phyloP scores from a whole-genome alignment of 495 filamentous ascomycete genomes.

The Neurospora africana region DNA sequence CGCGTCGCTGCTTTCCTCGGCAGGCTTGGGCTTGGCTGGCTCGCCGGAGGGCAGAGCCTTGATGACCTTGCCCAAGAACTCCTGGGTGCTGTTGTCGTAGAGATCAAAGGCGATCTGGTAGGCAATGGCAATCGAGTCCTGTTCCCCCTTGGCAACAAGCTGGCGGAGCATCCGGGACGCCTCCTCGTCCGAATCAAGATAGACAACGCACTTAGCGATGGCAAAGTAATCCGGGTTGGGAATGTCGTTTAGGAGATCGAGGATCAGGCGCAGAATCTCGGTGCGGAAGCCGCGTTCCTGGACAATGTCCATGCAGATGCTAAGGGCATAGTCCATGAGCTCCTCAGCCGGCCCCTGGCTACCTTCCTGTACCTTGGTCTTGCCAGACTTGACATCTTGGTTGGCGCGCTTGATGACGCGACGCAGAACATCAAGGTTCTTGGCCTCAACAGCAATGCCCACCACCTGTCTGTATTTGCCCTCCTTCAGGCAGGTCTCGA shows the following conservation, averaged over 20 bases:
- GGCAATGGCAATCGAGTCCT: slow-evolving; percentile 67
- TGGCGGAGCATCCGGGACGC: slow-evolving; percentile 79
- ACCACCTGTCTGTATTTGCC: slow-evolving; percentile 95
- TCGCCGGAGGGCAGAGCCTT: slow-evolving; percentile 59
- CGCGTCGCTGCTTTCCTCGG: slow-evolving; percentile 40
- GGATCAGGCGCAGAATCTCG: slow-evolving; percentile 74
- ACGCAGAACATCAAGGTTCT: slow-evolving; percentile 81
- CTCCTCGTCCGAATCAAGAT: slow-evolving; percentile 84
- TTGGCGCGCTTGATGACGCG: slow-evolving; percentile 72
- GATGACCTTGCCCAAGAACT: slow-evolving; percentile 86
- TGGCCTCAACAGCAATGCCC: slow-evolving; percentile 92
- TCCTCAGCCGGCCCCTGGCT: slow-evolving; percentile 66
- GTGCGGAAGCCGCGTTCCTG: slow-evolving; percentile 78
- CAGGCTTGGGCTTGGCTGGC: slow-evolving; percentile 39
- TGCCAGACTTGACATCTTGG: slow-evolving; percentile 64
- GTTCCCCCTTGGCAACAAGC: slow-evolving; percentile 68
- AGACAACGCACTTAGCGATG: slow-evolving; percentile 96
- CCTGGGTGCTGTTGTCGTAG: slow-evolving; percentile 95
- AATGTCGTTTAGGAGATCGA: slow-evolving; percentile 80
- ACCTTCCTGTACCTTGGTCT: slow-evolving; percentile 35
- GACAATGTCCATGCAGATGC: slow-evolving; percentile 96
- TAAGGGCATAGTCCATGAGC: slow-evolving; percentile 89
- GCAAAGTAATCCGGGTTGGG: slow-evolving; percentile 92
- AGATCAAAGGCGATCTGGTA: slow-evolving; percentile 98
- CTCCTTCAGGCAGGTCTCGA: slow-evolving; percentile 79